These are phyloP conservation scores for Oropetium thomaeum DNA, from an alignment of 176 grass and related monocot species.

Conservation along the genomic window DNA sequence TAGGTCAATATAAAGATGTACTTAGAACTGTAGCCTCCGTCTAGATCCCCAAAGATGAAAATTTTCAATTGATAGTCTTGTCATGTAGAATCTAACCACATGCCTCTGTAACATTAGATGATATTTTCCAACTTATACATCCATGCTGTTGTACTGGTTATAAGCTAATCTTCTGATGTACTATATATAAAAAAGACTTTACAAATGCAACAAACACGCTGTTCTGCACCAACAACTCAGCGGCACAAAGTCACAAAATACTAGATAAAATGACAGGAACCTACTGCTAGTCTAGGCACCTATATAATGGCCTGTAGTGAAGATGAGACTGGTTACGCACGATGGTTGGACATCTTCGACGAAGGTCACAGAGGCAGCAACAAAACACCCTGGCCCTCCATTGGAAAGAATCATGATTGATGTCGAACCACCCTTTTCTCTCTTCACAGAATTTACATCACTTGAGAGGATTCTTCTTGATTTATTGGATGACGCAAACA, in stretches of 20 bases:
- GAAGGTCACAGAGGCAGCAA: neutral
- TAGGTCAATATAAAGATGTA: too few relatives aligned
- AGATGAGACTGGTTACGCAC: conserved; percentile 21
- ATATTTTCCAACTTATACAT: neutral
- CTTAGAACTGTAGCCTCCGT: too few relatives aligned
- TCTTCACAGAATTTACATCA: conserved; percentile 27
- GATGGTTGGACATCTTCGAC: conserved; percentile 20
- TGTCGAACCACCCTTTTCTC: conserved; percentile 1
- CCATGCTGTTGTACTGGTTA: neutral
- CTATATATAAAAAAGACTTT: conserved; percentile 26
- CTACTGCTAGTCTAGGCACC: conserved; percentile 35
- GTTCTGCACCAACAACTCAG: conserved; percentile 23
- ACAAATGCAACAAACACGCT: conserved; percentile 23
- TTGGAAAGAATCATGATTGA: conserved; percentile 22
- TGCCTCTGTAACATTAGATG: neutral
- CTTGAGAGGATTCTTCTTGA: conserved; percentile 16
- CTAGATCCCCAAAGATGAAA: neutral
- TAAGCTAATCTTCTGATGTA: neutral
- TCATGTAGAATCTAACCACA: neutral
- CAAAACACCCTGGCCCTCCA: conserved; percentile 29
- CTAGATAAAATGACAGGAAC: conserved; percentile 9
- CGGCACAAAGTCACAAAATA: conserved; percentile 9
- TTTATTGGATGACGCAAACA: conserved; percentile 54
- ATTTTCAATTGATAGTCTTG: neutral
- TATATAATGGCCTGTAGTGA: conserved; percentile 37